A percentile compares a stretch with the other conserved stretches of the same genome.
These are phyloP conservation scores for Wickerhamomyces canadensis DNA, from an alignment of 805 yeast species.

Conservation along the genomic window DNA sequence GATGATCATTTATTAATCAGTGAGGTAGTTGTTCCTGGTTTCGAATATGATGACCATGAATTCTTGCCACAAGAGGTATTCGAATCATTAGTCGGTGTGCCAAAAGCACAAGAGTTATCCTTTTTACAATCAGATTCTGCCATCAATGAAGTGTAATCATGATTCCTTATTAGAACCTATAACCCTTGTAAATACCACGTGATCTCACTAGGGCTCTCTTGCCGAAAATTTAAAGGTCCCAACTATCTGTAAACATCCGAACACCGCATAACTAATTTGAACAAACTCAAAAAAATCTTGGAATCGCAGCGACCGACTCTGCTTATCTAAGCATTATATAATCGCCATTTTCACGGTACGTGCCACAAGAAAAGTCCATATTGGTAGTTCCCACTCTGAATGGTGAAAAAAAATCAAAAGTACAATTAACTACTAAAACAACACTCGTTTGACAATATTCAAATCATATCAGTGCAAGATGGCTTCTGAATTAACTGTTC, in stretches of 20 bases:
- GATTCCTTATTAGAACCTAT: conserved; percentile 4
- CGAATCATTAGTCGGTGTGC: conserved; percentile 30
- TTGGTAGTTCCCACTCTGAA: background rate
- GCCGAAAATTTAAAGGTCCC: no score
- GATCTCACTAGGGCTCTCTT: conserved; percentile 1
- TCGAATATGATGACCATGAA: conserved; percentile 48
- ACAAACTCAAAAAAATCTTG: background rate
- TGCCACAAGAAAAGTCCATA: background rate
- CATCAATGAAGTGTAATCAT: background rate
- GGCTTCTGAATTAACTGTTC: conserved; percentile 99
- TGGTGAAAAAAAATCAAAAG: conserved; percentile 5
- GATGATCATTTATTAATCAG: conserved; percentile 43
- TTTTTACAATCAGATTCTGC: conserved; percentile 27
- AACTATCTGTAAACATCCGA: no score
- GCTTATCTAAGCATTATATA: background rate
- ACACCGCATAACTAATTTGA: background rate
- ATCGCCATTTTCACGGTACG: background rate
- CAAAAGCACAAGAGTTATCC: conserved; percentile 29
- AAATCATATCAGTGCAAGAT: conserved; percentile 46
- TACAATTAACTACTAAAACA: background rate
- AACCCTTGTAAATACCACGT: no score
- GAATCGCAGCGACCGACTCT: background rate
- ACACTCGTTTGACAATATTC: background rate
- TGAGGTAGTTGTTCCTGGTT: conserved; percentile 59
- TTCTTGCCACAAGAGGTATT: conserved; percentile 36